Base-by-base conservation (phyloP, 2,329 filamentous ascomycete genomes). In the Paracorniculantispora psalliotae region DNA sequence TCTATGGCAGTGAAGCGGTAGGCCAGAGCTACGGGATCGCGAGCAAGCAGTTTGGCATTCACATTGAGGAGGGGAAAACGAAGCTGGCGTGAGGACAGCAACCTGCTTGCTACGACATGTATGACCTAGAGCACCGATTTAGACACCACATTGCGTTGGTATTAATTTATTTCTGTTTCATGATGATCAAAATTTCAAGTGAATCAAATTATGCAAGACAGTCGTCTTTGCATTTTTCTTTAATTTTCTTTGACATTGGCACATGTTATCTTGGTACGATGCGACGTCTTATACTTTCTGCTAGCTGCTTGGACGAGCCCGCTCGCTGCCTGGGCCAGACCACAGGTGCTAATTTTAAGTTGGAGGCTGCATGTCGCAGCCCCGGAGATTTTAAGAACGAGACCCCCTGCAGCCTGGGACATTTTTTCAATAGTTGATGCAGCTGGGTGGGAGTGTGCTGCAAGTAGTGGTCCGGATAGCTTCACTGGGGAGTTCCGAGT, bases 1-100 rank as follows among this genome's bases (percentile, higher is more conserved):
- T 82, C 0, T 86, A 85, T 68, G 83, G 65, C 0, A 82, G 80
- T 64, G 77, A 79, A 65, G 81, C 82, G 2, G 85, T 88, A 12
- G 67, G 69, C 28, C 63, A 69, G 47, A 87, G 84, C 59, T 87
- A 85, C 63, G 73, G 70, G 0, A 67, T 73, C 58, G 83, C 81
- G 1, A 70, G 58, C 2, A 61, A 60, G 1, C 66, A 69, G 17
- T 82, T 83, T 66, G 77, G 76, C 0, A 65, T 81, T 46, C 59
- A 57, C 1, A 80, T 83, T 59, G 77, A 81, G 43, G 79, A 81
- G 60, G 64, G 71, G 19, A 66, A 63, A 10, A 62, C 61, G 1
- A 59, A 49, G 54, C 52, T 55, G 21, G 52, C 52, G 21, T 55
- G 28, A 30, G 21, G 41, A 23, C 19, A 21, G 23, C 17, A 23